phyloP scores from a whole-genome alignment of 1,284 basidiomycete species.

The Cryptococcus sp. region DNA sequence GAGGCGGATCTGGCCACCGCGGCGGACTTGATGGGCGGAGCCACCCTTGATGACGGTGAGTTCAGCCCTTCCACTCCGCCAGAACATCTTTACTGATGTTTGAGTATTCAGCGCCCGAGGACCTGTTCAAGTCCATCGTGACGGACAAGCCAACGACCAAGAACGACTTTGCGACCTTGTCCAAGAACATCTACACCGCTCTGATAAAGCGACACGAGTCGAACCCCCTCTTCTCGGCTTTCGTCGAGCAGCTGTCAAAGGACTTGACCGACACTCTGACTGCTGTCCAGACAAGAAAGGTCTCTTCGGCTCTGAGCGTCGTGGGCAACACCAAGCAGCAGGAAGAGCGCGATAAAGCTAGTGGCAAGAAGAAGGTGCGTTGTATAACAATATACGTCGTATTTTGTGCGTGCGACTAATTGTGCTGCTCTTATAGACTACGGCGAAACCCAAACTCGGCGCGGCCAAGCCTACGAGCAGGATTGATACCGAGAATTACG shows the following conservation, averaged over 20 bases:
- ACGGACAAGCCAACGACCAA: constrained; percentile 77
- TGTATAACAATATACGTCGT: not conserved
- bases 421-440: constrained; percentile 39
- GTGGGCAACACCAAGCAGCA: constrained; percentile 92
- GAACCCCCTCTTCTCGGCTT: constrained; percentile 77
- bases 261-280: constrained; percentile 72
- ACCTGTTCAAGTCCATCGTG: constrained; percentile 64
- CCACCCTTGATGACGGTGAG: constrained; percentile 57
- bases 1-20: constrained; percentile 82
- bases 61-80: constrained; percentile 4
- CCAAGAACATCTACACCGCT: constrained; percentile 68
- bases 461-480: constrained; percentile 64
- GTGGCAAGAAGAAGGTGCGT: constrained; percentile 81
- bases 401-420: constrained; percentile 4
- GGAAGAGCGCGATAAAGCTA: constrained; percentile 78
- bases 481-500: constrained; percentile 73
- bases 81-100: not conserved
- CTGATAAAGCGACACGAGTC: constrained; percentile 73
- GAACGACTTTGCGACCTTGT: constrained; percentile 76
- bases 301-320: constrained; percentile 74
- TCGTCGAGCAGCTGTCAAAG: constrained; percentile 78
- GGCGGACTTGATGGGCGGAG: constrained; percentile 73
- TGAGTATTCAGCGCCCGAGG: constrained; percentile 14
- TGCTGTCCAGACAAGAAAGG: constrained; percentile 86
- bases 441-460: constrained; percentile 72